Conservation (phyloP, 495 filamentous ascomycete genomes). For the Platismatia glauca region DNA sequence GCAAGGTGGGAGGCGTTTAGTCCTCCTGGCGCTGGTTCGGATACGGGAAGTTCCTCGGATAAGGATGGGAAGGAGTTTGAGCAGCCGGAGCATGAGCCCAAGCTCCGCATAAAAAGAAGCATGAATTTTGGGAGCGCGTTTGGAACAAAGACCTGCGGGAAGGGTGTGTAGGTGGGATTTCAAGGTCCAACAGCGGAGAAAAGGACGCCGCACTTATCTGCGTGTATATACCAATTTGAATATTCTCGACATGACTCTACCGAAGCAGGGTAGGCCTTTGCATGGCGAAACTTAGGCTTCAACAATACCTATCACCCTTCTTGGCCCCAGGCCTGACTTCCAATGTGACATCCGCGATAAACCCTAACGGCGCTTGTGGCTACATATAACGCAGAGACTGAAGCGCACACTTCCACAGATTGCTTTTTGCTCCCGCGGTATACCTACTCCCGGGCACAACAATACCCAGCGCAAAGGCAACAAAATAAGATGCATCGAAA, state of each 20-base stretch:
- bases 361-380: no score
- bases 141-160: conserved; percentile 10
- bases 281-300: neutral
- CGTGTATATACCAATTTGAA: conserved; percentile 3
- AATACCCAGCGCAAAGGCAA: no score
- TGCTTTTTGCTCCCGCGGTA: no score
- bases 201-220: neutral
- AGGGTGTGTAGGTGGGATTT: neutral
- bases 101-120: conserved; percentile 21
- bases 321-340: neutral
- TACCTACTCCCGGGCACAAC: no score
- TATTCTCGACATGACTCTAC: neutral
- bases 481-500: no score
- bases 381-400: no score
- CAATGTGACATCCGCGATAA: no score
- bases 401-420: no score
- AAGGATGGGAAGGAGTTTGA: conserved; percentile 17
- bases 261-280: neutral
- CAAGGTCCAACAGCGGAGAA: neutral
- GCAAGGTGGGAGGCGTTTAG: conserved; percentile 7
- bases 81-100: conserved; percentile 20
- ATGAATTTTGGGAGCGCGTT: conserved; percentile 25
- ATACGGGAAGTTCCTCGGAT: conserved; percentile 14
- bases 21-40: conserved; percentile 7
- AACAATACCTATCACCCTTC: neutral